Conservation (phyloP, 148 eudicot species). For the Fagopyrum homotropicum region DNA sequence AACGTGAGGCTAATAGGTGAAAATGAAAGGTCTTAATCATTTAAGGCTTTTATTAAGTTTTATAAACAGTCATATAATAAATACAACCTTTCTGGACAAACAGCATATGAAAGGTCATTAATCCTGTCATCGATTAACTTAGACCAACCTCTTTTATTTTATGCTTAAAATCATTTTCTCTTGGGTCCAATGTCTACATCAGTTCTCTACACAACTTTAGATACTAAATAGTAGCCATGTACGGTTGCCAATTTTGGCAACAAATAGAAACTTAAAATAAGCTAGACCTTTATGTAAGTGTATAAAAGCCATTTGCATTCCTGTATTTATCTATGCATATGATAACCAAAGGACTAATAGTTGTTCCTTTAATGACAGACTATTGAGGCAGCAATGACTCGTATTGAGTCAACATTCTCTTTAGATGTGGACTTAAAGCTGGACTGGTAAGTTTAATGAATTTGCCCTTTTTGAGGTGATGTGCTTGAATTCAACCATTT, state of each 20-base stretch:
- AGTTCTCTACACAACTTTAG: neutral
- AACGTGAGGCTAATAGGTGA: too few relatives aligned
- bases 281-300: neutral
- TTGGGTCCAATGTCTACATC: neutral
- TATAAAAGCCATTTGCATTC: neutral
- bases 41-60: too few relatives aligned
- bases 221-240: neutral
- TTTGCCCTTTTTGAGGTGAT: neutral
- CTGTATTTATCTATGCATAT: neutral
- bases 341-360: neutral
- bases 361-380: constrained; percentile 40
- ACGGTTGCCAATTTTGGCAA: neutral
- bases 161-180: neutral
- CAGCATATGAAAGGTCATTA: too few relatives aligned
- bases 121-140: too few relatives aligned
- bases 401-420: constrained; percentile 90
- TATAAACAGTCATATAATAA: too few relatives aligned
- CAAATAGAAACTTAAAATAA: neutral
- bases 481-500: too few relatives aligned
- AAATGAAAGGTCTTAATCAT: too few relatives aligned
- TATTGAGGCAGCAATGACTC: constrained; percentile 96
- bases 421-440: constrained; percentile 77
- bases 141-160: neutral
- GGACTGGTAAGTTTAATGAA: constrained; percentile 55
- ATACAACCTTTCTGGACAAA: too few relatives aligned